Evolutionary conservation across 2,329 filamentous ascomycete species (phyloP).

Genomic region (Colletotrichum tropicicola): DNA sequence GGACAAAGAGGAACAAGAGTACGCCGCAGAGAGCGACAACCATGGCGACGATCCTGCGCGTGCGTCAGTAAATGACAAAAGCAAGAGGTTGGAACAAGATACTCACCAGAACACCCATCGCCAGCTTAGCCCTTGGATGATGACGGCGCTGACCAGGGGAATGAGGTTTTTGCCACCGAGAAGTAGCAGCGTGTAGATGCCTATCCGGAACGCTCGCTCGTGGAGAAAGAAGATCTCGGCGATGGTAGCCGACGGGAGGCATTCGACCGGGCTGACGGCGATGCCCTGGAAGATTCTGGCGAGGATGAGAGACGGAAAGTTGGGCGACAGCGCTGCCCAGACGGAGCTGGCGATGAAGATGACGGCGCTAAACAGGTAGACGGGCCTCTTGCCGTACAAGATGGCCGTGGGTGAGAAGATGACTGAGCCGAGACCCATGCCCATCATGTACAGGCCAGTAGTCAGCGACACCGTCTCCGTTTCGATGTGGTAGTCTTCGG

Average conservation of each 20-base stretch:
- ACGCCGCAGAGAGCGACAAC: conserved; percentile 75
- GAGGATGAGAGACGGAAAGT: conserved; percentile 79
- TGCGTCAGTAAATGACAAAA: conserved; percentile 32
- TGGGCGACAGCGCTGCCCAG: conserved; percentile 89
- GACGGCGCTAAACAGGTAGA: conserved; percentile 81
- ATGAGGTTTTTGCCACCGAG: conserved; percentile 92
- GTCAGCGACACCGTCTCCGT: conserved; percentile 83
- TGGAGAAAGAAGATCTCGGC: conserved; percentile 97
- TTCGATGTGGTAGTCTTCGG: conserved; percentile 69
- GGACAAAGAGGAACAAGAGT: conserved; percentile 88
- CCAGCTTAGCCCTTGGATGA: conserved; percentile 83
- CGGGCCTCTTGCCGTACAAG: conserved; percentile 86
- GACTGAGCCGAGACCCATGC: conserved; percentile 85
- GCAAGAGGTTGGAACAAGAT: background rate
- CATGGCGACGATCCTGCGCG: conserved; percentile 78
- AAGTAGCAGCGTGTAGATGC: conserved; percentile 90
- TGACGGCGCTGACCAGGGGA: conserved; percentile 84
- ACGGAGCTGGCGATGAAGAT: conserved; percentile 81
- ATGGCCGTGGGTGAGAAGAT: conserved; percentile 91
- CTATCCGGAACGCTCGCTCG: conserved; percentile 90
- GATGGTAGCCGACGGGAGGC: conserved; percentile 90
- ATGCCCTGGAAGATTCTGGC: conserved; percentile 90
- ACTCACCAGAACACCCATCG: conserved; percentile 88
- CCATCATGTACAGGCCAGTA: conserved; percentile 94
- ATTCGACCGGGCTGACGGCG: conserved; percentile 89